Evolutionary conservation across 2,329 filamentous ascomycete genomes (phyloP).

Genomic region (Colletotrichum liriopes): DNA sequence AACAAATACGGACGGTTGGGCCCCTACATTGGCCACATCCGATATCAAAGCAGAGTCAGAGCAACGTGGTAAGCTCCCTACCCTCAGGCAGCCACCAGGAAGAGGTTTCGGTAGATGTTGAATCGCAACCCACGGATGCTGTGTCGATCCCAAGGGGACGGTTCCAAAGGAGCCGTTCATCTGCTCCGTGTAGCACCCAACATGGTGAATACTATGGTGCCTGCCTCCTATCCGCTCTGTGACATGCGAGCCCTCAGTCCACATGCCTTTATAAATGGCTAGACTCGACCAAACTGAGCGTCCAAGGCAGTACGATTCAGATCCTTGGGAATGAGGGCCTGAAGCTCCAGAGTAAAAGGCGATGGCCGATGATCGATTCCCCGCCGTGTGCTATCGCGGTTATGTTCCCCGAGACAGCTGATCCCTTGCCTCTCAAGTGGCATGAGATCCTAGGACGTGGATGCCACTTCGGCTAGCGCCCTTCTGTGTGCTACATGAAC

Average conservation of each 20-base stretch:
- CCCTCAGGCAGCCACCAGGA: constrained; percentile 1
- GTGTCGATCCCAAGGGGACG: constrained; percentile 42
- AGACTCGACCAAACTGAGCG: not conserved
- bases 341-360: not conserved
- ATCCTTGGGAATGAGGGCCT: constrained; percentile 1
- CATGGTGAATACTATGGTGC: not conserved
- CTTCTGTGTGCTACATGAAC: constrained; percentile 25
- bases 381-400: not conserved
- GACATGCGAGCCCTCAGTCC: not conserved
- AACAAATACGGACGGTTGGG: constrained; percentile 52
- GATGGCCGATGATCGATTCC: not conserved
- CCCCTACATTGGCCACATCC: constrained; percentile 44
- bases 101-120: constrained; percentile 37
- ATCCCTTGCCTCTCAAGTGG: not conserved
- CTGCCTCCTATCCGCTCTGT: constrained; percentile 5
- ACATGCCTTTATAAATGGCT: not conserved
- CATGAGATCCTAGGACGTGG: not conserved
- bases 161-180: constrained; percentile 32
- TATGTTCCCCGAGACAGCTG: constrained; percentile 5
- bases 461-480: constrained; percentile 26
- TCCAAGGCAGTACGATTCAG: not conserved
- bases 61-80: constrained; percentile 43
- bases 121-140: constrained; percentile 31
- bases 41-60: constrained; percentile 46
- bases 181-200: constrained; percentile 17